These are phyloP conservation scores for Monosporascus sp. DNA, from an alignment of 2,329 filamentous ascomycete species.

Conservation along the genomic window DNA sequence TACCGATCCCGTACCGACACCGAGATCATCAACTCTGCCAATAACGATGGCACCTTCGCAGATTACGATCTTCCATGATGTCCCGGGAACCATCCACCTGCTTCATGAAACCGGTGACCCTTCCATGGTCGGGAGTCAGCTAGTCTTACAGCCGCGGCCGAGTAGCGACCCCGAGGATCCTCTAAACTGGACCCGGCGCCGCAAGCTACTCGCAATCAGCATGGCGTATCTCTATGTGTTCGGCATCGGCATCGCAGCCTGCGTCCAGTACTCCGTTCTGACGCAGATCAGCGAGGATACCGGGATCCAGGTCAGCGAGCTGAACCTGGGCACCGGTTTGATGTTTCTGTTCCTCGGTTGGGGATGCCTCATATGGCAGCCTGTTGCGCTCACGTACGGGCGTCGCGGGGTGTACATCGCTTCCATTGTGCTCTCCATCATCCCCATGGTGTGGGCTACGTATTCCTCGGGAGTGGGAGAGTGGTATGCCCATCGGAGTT, in stretches of 20 bases:
- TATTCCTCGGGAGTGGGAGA: conserved; percentile 33
- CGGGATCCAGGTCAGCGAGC: conserved; percentile 17
- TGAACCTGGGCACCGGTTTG: conserved; percentile 26
- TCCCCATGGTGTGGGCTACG: conserved; percentile 32
- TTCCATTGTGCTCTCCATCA: conserved; percentile 27
- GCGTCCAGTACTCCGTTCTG: conserved; percentile 25
- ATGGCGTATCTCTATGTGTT: conserved; percentile 29
- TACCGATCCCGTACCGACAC: too few species aligned
- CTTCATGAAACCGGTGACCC: background rate
- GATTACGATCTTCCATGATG: background rate
- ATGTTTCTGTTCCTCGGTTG: conserved; percentile 38
- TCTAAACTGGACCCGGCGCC: conserved; percentile 39
- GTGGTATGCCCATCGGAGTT: conserved; percentile 40
- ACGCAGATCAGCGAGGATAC: conserved; percentile 21
- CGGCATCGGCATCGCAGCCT: conserved; percentile 33
- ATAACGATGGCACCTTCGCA: background rate
- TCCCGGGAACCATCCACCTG: background rate
- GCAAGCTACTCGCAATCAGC: conserved; percentile 21
- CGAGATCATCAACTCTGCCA: too few species aligned
- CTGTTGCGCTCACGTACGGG: conserved; percentile 39
- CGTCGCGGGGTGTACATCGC: conserved; percentile 34
- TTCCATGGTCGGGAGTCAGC: background rate
- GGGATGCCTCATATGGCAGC: conserved; percentile 42
- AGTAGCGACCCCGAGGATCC: conserved; percentile 43
- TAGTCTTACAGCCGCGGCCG: background rate